phyloP scores from a whole-genome alignment of 768 basidiomycete genomes.

The Mrakia gelida region DNA sequence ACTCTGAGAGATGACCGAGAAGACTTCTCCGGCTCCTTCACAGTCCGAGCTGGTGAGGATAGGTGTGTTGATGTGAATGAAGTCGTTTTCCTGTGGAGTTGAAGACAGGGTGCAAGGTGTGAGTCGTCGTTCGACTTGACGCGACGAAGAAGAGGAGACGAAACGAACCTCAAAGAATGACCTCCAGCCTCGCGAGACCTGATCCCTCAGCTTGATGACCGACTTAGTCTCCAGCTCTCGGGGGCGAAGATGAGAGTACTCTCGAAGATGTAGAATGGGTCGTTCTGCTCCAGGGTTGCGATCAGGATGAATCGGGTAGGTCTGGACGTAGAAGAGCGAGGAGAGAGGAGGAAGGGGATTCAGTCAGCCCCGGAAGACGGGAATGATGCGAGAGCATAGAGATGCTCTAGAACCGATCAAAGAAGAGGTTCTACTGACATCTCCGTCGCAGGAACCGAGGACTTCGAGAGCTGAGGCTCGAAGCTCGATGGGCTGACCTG shows the following conservation, averaged over 20 bases:
- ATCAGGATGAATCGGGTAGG: conserved; percentile 12
- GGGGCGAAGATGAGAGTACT: conserved; percentile 80
- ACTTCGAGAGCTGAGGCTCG: conserved; percentile 52
- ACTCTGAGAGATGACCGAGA: conserved; percentile 52
- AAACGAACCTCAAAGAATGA: conserved; percentile 25
- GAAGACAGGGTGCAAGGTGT: conserved; percentile 2
- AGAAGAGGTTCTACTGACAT: conserved; percentile 45
- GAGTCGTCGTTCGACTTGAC: not conserved
- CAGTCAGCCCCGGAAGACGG: not conserved
- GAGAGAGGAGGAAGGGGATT: conserved; percentile 26
- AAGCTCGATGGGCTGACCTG: conserved; percentile 56
- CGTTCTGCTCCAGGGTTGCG: conserved; percentile 52
- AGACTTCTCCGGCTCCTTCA: conserved; percentile 93
- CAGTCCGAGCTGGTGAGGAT: conserved; percentile 87
- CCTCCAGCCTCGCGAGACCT: conserved; percentile 31
- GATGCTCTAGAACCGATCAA: no score
- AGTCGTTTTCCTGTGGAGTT: conserved; percentile 61
- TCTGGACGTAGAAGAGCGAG: not conserved
- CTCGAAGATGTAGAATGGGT: conserved; percentile 88
- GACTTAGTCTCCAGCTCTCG: conserved; percentile 67
- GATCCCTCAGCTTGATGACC: conserved; percentile 69
- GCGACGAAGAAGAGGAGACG: not conserved
- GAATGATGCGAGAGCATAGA: not conserved
- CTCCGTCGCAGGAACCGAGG: conserved; percentile 58
- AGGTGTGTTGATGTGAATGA: conserved; percentile 74